Conservation (phyloP, 106 monocot species). For the Acorus gramineus region DNA sequence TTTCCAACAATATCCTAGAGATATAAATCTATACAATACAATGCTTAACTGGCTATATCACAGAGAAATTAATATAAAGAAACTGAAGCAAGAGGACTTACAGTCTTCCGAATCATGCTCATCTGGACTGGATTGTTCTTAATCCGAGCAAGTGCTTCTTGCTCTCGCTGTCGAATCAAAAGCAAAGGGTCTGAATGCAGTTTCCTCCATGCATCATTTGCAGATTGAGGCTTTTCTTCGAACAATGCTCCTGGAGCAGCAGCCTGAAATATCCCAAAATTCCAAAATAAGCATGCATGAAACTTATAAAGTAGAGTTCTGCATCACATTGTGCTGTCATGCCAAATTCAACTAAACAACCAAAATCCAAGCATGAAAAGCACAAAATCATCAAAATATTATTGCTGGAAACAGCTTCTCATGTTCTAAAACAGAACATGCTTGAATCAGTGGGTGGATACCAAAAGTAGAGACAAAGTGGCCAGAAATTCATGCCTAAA, state of each 20-base stretch:
- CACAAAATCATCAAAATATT: no score
- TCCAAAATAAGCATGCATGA: background rate
- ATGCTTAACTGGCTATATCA: background rate
- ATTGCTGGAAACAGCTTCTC: no score
- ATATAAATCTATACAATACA: no score
- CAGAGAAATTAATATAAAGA: background rate
- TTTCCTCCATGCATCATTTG: conserved; percentile 97
- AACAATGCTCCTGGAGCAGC: conserved; percentile 87
- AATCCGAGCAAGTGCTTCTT: conserved; percentile 75
- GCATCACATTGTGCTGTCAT: no score
- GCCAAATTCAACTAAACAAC: no score
- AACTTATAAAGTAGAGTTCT: background rate
- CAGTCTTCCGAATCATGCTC: conserved; percentile 88
- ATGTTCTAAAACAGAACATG: no score
- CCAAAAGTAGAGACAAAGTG: no score
- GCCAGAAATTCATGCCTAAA: no score
- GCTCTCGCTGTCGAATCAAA: conserved; percentile 78
- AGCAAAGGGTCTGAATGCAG: conserved; percentile 93
- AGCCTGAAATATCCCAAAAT: conserved; percentile 37
- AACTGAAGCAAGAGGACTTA: conserved; percentile 27
- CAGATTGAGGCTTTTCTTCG: conserved; percentile 89
- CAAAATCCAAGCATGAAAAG: no score
- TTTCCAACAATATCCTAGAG: no score
- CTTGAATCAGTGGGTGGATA: no score
- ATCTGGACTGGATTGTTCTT: conserved; percentile 95